phyloP scores from a whole-genome alignment of 148 eudicot genomes.

The Rhododendron williamsianum region DNA sequence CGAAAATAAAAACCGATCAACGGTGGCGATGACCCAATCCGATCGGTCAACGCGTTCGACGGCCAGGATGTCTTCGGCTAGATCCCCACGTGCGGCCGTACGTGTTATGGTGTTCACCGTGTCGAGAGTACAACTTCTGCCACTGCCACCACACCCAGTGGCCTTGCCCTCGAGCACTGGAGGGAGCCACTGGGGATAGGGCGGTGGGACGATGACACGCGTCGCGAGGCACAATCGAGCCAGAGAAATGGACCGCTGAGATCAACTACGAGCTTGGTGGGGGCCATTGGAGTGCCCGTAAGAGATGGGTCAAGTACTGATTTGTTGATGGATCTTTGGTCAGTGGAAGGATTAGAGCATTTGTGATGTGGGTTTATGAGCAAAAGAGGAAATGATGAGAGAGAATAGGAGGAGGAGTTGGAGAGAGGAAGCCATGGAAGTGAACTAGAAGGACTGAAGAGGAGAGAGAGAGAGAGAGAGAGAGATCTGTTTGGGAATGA shows the following conservation, averaged over 20 bases:
- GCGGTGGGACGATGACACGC: constrained; percentile 12
- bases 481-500: not conserved
- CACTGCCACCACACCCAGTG: not conserved
- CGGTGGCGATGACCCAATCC: not conserved
- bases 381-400: constrained; percentile 3
- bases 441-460: constrained; percentile 3
- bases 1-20: constrained; percentile 31
- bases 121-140: constrained; percentile 9
- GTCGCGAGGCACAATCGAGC: constrained; percentile 9
- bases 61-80: constrained; percentile 30
- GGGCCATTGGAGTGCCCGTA: constrained; percentile 7
- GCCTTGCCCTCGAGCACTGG: constrained; percentile 41
- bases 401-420: constrained; percentile 1
- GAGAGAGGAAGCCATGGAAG: constrained; percentile 24
- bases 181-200: constrained; percentile 35
- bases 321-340: constrained; percentile 30
- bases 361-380: constrained; percentile 19
- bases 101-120: constrained; percentile 31
- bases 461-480: constrained; percentile 7
- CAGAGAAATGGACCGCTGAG: constrained; percentile 40
- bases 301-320: constrained; percentile 34
- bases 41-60: constrained; percentile 10
- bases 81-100: constrained; percentile 20
- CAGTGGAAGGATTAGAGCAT: constrained; percentile 27
- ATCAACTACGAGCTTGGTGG: constrained; percentile 40